phyloP scores from a whole-genome alignment of 1,284 basidiomycete genomes.

The Puccinia brachypodii region DNA sequence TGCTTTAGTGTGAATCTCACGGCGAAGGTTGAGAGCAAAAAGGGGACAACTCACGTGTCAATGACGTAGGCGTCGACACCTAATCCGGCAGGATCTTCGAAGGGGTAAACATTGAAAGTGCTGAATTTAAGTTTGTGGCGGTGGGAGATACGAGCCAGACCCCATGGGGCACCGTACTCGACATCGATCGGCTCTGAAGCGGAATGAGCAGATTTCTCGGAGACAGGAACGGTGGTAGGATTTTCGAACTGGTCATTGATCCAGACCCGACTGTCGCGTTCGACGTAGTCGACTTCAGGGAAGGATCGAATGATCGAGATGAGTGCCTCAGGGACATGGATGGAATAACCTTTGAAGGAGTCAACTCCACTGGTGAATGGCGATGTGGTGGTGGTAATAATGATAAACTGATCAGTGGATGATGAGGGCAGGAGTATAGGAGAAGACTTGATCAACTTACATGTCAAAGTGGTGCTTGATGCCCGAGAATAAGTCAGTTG shows the following conservation, averaged over 20 bases:
- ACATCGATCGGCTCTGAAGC: conserved; percentile 40
- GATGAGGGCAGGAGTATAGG: not conserved
- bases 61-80: conserved; percentile 81
- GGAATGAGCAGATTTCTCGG: conserved; percentile 6
- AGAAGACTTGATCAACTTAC: not conserved
- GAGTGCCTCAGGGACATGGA: conserved; percentile 72
- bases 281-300: conserved; percentile 90
- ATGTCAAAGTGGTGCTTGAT: conserved; percentile 47
- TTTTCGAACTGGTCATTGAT: conserved; percentile 63
- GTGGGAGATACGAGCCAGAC: conserved; percentile 93
- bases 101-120: conserved; percentile 85
- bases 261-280: conserved; percentile 84
- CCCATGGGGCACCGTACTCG: conserved; percentile 61
- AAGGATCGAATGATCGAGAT: conserved; percentile 76
- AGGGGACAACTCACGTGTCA: conserved; percentile 58
- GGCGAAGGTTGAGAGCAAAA: not conserved
- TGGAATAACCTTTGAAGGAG: conserved; percentile 74
- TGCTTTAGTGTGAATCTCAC: not conserved
- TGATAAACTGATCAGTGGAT: not conserved
- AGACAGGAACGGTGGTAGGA: conserved; percentile 20
- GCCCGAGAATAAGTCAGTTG: conserved; percentile 25
- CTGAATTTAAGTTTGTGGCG: conserved; percentile 72
- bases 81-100: conserved; percentile 72
- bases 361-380: conserved; percentile 49
- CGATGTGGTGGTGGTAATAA: not conserved